Percentiles rank a stretch among this genome's conserved stretches.
These are phyloP conservation scores for Entomortierella chlamydospora DNA, from an alignment of 192 early-diverging fungal genomes.

Conservation along the genomic window DNA sequence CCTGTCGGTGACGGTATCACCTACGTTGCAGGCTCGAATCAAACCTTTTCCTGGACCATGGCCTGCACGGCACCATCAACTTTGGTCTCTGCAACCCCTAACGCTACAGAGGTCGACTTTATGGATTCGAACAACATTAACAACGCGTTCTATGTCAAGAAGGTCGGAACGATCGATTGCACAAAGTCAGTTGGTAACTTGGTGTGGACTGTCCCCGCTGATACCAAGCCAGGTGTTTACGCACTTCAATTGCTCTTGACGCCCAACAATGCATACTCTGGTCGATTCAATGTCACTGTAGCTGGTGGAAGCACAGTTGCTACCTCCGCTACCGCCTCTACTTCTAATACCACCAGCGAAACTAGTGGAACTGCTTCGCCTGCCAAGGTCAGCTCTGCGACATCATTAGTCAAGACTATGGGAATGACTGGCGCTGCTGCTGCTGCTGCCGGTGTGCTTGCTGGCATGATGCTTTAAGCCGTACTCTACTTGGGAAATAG, in stretches of 20 bases:
- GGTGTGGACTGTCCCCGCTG: slow-evolving; percentile 51
- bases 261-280: slow-evolving; percentile 44
- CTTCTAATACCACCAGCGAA: neutral
- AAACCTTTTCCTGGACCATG: slow-evolving; percentile 51
- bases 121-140: slow-evolving; percentile 49
- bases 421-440: neutral
- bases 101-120: slow-evolving; percentile 47
- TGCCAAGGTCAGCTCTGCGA: neutral
- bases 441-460: slow-evolving; percentile 2
- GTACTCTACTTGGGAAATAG: neutral
- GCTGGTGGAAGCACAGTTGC: neutral
- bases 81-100: slow-evolving; percentile 22
- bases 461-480: slow-evolving; percentile 12
- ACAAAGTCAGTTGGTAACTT: slow-evolving; percentile 44
- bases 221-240: slow-evolving; percentile 50
- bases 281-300: slow-evolving; percentile 45
- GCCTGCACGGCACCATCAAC: slow-evolving; percentile 27
- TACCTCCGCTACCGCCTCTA: neutral
- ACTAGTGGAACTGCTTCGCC: neutral
- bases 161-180: slow-evolving; percentile 51
- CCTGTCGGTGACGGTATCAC: slow-evolving; percentile 48
- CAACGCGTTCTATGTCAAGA: slow-evolving; percentile 51
- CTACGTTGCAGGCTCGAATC: slow-evolving; percentile 38
- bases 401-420: neutral
- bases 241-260: slow-evolving; percentile 36